Evolutionary conservation across 371 early-diverging fungal genomes (phyloP).

Genomic region (Coemansia sp.): DNA sequence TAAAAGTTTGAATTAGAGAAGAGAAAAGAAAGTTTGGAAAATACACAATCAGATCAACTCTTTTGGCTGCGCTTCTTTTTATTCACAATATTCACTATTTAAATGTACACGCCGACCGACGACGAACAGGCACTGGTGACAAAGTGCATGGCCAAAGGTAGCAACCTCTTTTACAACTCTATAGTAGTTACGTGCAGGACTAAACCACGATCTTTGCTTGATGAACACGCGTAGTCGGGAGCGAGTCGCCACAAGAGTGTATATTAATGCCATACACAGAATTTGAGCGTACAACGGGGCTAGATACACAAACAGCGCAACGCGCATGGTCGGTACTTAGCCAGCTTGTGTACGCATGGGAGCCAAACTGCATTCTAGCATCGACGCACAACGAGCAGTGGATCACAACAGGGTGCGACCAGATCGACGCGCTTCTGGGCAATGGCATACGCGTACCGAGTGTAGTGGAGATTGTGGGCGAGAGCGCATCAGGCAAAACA

Average conservation of each 20-base stretch:
- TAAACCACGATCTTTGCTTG: not conserved
- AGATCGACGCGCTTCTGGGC: slow-evolving; percentile 56
- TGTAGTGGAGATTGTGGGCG: slow-evolving; percentile 67
- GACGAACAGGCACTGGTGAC: slow-evolving; percentile 23
- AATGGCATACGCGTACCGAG: slow-evolving; percentile 59
- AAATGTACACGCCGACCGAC: not conserved
- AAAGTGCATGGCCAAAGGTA: slow-evolving; percentile 23
- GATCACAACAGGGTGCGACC: slow-evolving; percentile 58
- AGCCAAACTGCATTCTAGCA: not conserved
- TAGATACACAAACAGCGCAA: slow-evolving; percentile 7
- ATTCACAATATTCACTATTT: not conserved
- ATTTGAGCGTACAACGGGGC: slow-evolving; percentile 23
- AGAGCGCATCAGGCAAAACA: slow-evolving; percentile 77
- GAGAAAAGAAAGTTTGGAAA: too few species aligned
- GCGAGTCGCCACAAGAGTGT: slow-evolving; percentile 20
- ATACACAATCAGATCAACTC: too few species aligned
- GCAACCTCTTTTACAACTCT: not conserved
- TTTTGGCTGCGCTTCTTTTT: not conserved
- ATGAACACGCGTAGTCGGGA: slow-evolving; percentile 14
- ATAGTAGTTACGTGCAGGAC: not conserved
- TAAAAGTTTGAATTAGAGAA: too few species aligned
- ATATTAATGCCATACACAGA: slow-evolving; percentile 24
- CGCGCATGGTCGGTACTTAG: slow-evolving; percentile 16
- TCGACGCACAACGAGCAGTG: slow-evolving; percentile 27
- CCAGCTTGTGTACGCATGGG: slow-evolving; percentile 17